Evolutionary conservation across 2,329 filamentous ascomycete species (phyloP).

Genomic region (Penicillium carneum): DNA sequence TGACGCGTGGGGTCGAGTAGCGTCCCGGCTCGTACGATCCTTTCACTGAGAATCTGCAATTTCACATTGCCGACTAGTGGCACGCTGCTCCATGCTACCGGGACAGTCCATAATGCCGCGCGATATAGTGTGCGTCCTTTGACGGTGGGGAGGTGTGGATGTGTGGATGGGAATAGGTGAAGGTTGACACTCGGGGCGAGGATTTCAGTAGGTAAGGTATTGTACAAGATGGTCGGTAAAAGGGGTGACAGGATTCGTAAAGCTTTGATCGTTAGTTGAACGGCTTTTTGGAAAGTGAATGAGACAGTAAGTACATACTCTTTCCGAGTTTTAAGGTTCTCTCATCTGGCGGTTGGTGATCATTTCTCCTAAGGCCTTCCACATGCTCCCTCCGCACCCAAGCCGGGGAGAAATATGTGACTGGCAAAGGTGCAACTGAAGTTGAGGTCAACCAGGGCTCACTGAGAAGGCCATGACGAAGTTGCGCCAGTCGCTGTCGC

Average conservation of each 20-base stretch:
- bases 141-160: constrained; percentile 80
- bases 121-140: constrained; percentile 89
- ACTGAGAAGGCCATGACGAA: constrained; percentile 46
- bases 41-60: constrained; percentile 85
- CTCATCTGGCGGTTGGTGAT: constrained; percentile 63
- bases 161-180: constrained; percentile 69
- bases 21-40: constrained; percentile 72
- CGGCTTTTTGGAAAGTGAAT: background rate
- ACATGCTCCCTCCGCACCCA: constrained; percentile 33
- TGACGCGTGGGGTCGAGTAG: constrained; percentile 47
- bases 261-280: constrained; percentile 49
- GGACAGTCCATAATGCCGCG: constrained; percentile 92
- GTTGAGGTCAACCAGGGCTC: constrained; percentile 46
- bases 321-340: constrained; percentile 68
- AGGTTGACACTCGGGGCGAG: constrained; percentile 68
- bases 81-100: constrained; percentile 91
- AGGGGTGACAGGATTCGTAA: constrained; percentile 68
- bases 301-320: constrained; percentile 54
- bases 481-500: constrained; percentile 45
- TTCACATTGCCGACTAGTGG: constrained; percentile 89
- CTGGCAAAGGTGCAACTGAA: constrained; percentile 25
- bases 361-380: constrained; percentile 34
- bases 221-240: constrained; percentile 66
- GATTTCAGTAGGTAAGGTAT: constrained; percentile 67
- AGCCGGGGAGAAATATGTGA: constrained; percentile 39